Percentiles rank a stretch among this genome's conserved stretches.
Evolutionary conservation across 2,329 filamentous ascomycete genomes (phyloP).

Genomic region (Tolypocladium endophyticum): DNA sequence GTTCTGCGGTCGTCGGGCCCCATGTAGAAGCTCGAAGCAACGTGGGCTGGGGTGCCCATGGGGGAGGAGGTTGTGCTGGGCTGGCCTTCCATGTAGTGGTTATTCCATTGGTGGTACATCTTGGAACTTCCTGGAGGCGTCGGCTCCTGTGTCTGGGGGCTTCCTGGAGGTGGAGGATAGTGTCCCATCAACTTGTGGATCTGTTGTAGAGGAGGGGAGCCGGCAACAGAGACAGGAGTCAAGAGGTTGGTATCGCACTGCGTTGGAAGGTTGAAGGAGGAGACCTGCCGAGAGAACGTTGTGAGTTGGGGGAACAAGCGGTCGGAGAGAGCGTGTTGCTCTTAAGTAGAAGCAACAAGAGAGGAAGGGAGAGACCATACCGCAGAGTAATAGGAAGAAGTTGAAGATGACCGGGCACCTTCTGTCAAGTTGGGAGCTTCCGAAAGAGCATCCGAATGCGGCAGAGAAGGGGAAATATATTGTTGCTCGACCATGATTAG

Average conservation of each 20-base stretch:
- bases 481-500: conserved; percentile 24
- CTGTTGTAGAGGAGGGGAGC: conserved; percentile 37
- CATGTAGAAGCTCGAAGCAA: conserved; percentile 26
- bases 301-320: background rate
- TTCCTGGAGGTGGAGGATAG: conserved; percentile 26
- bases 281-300: conserved; percentile 9
- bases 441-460: conserved; percentile 19
- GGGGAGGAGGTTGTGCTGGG: conserved; percentile 34
- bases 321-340: background rate
- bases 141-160: conserved; percentile 29
- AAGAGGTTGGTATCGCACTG: conserved; percentile 33
- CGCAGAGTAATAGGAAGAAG: conserved; percentile 19
- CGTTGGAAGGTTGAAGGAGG: conserved; percentile 21
- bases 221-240: conserved; percentile 39
- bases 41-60: conserved; percentile 27
- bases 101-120: conserved; percentile 31
- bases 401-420: conserved; percentile 12
- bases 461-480: conserved; percentile 21
- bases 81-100: conserved; percentile 27
- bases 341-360: background rate
- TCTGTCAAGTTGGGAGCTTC: conserved; percentile 16
- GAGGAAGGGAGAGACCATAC: conserved; percentile 12
- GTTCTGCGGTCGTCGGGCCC: conserved; percentile 26
- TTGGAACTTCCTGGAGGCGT: conserved; percentile 37
- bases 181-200: conserved; percentile 28